Evolutionary conservation across 2,329 filamentous ascomycete species (phyloP).

Genomic region (Trichophyton verrucosum): DNA sequence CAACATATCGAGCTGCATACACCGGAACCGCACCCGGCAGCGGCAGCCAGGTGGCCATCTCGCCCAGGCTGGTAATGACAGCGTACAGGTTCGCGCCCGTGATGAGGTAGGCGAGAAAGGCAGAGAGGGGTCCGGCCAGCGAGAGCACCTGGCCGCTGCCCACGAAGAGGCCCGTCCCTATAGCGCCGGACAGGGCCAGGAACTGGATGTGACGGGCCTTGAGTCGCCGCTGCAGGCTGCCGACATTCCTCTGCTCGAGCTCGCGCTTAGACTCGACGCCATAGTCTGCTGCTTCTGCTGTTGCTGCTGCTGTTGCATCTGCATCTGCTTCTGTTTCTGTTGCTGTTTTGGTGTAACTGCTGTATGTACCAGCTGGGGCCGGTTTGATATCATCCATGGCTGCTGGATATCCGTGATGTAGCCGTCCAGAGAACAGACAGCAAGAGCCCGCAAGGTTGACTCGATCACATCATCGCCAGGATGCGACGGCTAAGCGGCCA

Average conservation of each 20-base stretch:
- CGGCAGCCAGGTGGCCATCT: conserved; percentile 31
- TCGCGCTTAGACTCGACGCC: background rate
- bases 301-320: background rate
- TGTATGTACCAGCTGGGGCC: background rate
- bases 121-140: conserved; percentile 23
- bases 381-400: too few species aligned
- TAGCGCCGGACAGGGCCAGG: conserved; percentile 26
- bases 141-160: conserved; percentile 24
- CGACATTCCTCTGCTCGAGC: background rate
- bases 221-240: conserved; percentile 19
- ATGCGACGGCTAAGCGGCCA: background rate
- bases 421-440: too few species aligned
- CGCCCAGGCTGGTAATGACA: conserved; percentile 32
- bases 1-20: conserved; percentile 33
- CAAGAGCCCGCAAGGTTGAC: background rate
- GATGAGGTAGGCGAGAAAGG: conserved; percentile 25
- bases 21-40: conserved; percentile 38
- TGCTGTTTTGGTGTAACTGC: background rate
- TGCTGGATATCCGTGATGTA: too few species aligned
- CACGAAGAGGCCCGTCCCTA: conserved; percentile 26
- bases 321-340: background rate
- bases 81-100: conserved; percentile 38
- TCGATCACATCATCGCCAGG: background rate
- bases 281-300: background rate
- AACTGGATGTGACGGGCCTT: conserved; percentile 31